phyloP scores from a whole-genome alignment of 2,329 filamentous ascomycete genomes.

The Pezicula rhizophila region DNA sequence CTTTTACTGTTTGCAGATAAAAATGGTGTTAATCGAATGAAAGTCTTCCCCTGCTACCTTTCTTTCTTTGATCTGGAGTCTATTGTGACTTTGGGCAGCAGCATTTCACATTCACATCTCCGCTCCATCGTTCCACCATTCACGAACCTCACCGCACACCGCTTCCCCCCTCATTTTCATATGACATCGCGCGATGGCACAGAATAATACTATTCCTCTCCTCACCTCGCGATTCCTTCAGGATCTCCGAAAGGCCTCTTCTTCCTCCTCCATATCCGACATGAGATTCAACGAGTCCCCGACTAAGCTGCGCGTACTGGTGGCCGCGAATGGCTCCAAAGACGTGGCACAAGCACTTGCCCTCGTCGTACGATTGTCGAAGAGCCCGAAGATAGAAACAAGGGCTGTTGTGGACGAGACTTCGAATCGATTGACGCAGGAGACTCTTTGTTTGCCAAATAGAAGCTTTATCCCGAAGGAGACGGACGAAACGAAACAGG shows the following conservation, averaged over 20 bases:
- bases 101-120: background rate
- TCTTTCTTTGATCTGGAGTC: background rate
- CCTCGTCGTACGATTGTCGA: constrained; percentile 61
- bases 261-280: constrained; percentile 21
- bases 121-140: background rate
- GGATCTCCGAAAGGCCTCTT: constrained; percentile 17
- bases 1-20: no score
- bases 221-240: constrained; percentile 9
- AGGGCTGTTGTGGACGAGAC: constrained; percentile 61
- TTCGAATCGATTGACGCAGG: constrained; percentile 55
- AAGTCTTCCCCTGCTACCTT: no score
- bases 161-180: background rate
- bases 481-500: constrained; percentile 19
- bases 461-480: constrained; percentile 30
- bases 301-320: constrained; percentile 51
- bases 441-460: constrained; percentile 55
- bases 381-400: constrained; percentile 55
- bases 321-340: constrained; percentile 59
- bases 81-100: background rate
- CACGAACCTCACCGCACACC: background rate
- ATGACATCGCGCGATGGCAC: constrained; percentile 12
- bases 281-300: constrained; percentile 41
- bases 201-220: constrained; percentile 7
- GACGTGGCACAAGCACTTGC: constrained; percentile 61
- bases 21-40: no score